Evolutionary conservation across 129 eudicot species (phyloP).

Genomic region (Kitagawia praeruptora): DNA sequence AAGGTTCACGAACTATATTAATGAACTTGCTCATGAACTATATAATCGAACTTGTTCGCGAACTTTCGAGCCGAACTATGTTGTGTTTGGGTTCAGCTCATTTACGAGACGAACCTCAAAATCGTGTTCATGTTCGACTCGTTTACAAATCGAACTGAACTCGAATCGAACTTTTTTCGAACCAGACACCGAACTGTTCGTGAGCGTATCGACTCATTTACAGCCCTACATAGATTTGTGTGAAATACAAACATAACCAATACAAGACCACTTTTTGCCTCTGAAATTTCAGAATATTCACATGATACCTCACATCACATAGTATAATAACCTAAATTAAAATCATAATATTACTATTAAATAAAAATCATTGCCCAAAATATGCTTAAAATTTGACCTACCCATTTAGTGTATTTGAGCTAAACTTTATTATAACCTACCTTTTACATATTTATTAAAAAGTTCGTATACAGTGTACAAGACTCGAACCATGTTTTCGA

Average conservation of each 20-base stretch:
- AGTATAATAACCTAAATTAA: not conserved
- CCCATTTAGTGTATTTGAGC: not conserved
- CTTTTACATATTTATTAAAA: not conserved
- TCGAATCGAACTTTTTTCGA: too few species aligned
- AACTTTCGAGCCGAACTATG: too few species aligned
- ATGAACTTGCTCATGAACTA: too few species aligned
- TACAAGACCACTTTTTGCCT: conserved; percentile 20
- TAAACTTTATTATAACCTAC: not conserved
- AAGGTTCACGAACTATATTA: too few species aligned
- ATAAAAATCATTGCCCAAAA: conserved; percentile 12
- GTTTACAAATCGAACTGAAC: too few species aligned
- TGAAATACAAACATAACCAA: conserved; percentile 9
- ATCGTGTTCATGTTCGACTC: too few species aligned
- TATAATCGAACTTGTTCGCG: too few species aligned
- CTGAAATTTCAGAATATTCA: conserved; percentile 34
- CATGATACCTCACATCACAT: conserved; percentile 42
- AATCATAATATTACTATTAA: not conserved
- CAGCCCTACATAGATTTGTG: too few species aligned
- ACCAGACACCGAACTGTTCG: too few species aligned
- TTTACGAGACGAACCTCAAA: too few species aligned
- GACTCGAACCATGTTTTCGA: not conserved
- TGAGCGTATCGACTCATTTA: too few species aligned
- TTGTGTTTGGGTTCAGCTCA: too few species aligned
- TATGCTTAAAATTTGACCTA: not conserved
- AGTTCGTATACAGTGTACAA: not conserved